Conservation (phyloP, 331 rosid genomes). For the Spiraea crenata region DNA sequence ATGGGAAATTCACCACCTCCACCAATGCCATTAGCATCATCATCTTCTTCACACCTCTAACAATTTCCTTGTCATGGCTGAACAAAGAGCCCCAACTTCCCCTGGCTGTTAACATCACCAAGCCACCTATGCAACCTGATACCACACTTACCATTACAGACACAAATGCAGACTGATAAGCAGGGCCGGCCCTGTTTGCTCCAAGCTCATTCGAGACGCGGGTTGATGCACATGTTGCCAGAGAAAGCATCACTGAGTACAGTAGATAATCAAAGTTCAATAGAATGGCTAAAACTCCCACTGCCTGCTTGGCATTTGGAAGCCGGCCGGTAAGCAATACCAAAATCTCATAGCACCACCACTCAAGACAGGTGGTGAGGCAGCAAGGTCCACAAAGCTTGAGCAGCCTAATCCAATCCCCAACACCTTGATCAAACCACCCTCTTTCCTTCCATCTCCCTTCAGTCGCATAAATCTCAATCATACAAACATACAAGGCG, state of each 20-base stretch:
- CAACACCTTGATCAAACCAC: conserved; percentile 59
- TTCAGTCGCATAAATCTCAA: conserved; percentile 36
- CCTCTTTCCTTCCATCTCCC: conserved; percentile 65
- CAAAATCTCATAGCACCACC: conserved; percentile 96
- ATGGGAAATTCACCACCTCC: conserved; percentile 74
- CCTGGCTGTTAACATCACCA: conserved; percentile 61
- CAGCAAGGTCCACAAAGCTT: conserved; percentile 84
- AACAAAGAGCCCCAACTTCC: conserved; percentile 78
- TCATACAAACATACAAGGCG: conserved; percentile 40
- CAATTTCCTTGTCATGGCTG: conserved; percentile 49
- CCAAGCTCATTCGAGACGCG: conserved; percentile 92
- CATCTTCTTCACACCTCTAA: conserved; percentile 67
- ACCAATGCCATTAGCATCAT: conserved; percentile 67
- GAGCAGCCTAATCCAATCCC: conserved; percentile 61
- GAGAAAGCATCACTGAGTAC: conserved; percentile 73
- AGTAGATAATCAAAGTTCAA: conserved; percentile 84
- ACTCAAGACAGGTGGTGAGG: conserved; percentile 82
- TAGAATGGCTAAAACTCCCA: conserved; percentile 67
- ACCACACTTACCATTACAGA: conserved; percentile 44
- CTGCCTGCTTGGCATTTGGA: conserved; percentile 51
- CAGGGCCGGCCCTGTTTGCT: conserved; percentile 44
- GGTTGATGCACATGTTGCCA: conserved; percentile 77
- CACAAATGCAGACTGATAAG: conserved; percentile 50
- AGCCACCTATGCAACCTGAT: conserved; percentile 52
- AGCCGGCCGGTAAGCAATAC: conserved; percentile 80